phyloP scores from a whole-genome alignment of 2,329 filamentous ascomycete species.

The Zymoseptoria ardabiliae region DNA sequence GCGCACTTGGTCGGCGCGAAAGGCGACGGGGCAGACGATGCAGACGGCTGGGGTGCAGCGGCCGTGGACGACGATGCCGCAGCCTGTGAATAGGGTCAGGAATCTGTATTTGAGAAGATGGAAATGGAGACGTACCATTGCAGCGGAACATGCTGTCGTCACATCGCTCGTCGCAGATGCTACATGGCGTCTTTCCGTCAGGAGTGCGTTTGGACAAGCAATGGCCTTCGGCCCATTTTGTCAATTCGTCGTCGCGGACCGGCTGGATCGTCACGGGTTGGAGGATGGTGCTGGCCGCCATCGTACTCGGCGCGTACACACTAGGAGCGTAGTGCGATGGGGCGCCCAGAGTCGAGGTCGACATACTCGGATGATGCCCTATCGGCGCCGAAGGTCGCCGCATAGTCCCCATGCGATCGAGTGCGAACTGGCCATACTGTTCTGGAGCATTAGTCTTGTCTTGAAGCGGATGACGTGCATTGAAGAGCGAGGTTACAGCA shows the following conservation, averaged over 20 bases:
- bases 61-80: slow-evolving; percentile 48
- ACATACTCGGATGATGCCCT: slow-evolving; percentile 47
- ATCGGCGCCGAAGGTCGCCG: slow-evolving; percentile 59
- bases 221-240: slow-evolving; percentile 78
- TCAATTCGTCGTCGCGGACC: slow-evolving; percentile 69
- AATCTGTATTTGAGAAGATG: neutral
- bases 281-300: slow-evolving; percentile 81
- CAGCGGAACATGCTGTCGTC: slow-evolving; percentile 71
- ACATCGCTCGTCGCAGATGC: slow-evolving; percentile 68
- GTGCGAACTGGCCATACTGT: slow-evolving; percentile 51
- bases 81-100: slow-evolving; percentile 39
- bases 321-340: slow-evolving; percentile 63
- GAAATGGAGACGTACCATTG: slow-evolving; percentile 37
- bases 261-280: slow-evolving; percentile 74
- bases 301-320: slow-evolving; percentile 76
- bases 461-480: slow-evolving; percentile 19
- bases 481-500: slow-evolving; percentile 46
- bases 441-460: slow-evolving; percentile 27
- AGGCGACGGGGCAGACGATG: slow-evolving; percentile 57
- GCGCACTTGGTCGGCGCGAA: slow-evolving; percentile 58
- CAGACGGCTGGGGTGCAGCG: slow-evolving; percentile 54
- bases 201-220: slow-evolving; percentile 60
- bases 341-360: slow-evolving; percentile 55
- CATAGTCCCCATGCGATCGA: slow-evolving; percentile 61
- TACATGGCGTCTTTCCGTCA: slow-evolving; percentile 57